A percentile compares a stretch with the other conserved stretches of the same genome.
phyloP scores from a whole-genome alignment of 768 basidiomycete genomes.

The Piloderma croceum region DNA sequence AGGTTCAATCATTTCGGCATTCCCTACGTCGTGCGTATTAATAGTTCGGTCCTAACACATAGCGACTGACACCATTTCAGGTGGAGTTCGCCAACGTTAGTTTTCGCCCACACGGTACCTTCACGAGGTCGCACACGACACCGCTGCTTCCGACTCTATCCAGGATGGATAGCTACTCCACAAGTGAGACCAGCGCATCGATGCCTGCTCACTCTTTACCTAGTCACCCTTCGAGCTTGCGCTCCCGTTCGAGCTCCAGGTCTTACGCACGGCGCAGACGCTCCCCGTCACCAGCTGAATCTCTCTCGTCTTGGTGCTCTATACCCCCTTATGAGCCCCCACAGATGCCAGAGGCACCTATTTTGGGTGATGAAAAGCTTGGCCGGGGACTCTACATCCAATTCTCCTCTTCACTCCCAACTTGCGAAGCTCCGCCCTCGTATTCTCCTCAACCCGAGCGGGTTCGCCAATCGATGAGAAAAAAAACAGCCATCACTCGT shows the following conservation, averaged over 20 bases:
- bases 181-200: not conserved
- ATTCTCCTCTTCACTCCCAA: not conserved
- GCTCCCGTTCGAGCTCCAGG: not conserved
- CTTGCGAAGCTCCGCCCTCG: not conserved
- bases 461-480: not conserved
- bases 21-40: conserved; percentile 5
- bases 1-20: conserved; percentile 2
- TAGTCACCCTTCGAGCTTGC: not conserved
- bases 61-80: too few relatives aligned
- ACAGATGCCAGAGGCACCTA: not conserved
- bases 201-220: not conserved
- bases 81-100: not conserved
- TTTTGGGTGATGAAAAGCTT: not conserved
- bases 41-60: too few relatives aligned
- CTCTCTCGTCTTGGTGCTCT: not conserved
- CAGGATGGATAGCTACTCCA: not conserved
- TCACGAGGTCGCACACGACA: not conserved
- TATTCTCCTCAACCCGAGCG: not conserved
- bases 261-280: not conserved
- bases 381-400: not conserved
- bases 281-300: not conserved
- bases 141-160: not conserved
- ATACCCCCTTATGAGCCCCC: not conserved
- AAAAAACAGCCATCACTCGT: conserved; percentile 5
- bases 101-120: not conserved